These are phyloP conservation scores for Penicillium nucicola DNA, from an alignment of 495 filamentous ascomycete species.

Conservation along the genomic window DNA sequence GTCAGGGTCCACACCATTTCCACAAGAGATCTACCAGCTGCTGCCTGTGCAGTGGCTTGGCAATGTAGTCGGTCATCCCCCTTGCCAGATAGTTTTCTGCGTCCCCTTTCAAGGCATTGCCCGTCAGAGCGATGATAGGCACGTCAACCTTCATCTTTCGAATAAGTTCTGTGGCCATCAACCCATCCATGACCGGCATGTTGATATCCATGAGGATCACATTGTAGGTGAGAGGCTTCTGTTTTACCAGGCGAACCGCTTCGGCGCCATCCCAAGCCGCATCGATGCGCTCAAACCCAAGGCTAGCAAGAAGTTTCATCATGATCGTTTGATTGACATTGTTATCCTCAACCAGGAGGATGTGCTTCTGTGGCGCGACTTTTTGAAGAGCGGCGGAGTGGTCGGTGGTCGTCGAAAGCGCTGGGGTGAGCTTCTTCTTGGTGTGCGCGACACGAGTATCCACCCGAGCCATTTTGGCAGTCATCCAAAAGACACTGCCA, in stretches of 20 bases:
- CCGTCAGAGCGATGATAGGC: slow-evolving; percentile 64
- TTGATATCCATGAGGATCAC: slow-evolving; percentile 61
- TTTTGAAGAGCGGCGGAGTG: slow-evolving; percentile 18
- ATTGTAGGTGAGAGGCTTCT: slow-evolving; percentile 50
- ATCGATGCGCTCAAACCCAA: slow-evolving; percentile 54
- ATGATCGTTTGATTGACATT: slow-evolving; percentile 63
- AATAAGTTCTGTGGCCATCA: slow-evolving; percentile 61
- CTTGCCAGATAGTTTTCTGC: slow-evolving; percentile 53
- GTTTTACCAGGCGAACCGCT: slow-evolving; percentile 50
- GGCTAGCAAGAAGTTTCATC: slow-evolving; percentile 51
- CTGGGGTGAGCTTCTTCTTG: neutral
- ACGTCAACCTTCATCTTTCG: slow-evolving; percentile 48
- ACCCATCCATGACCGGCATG: slow-evolving; percentile 72
- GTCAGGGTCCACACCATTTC: slow-evolving; percentile 35
- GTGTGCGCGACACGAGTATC: neutral
- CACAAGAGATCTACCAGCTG: slow-evolving; percentile 32
- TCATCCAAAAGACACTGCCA: slow-evolving; percentile 62
- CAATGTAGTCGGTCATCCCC: slow-evolving; percentile 62
- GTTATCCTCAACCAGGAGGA: slow-evolving; percentile 60
- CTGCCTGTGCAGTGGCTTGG: slow-evolving; percentile 56
- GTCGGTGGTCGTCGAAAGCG: slow-evolving; percentile 2
- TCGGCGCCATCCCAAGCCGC: slow-evolving; percentile 55
- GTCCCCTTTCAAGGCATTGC: slow-evolving; percentile 61
- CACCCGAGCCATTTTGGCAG: slow-evolving; percentile 47
- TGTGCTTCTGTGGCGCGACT: slow-evolving; percentile 42